Base-by-base conservation (phyloP, 495 filamentous ascomycete genomes). In the Umbilicaria muhlenbergii region DNA sequence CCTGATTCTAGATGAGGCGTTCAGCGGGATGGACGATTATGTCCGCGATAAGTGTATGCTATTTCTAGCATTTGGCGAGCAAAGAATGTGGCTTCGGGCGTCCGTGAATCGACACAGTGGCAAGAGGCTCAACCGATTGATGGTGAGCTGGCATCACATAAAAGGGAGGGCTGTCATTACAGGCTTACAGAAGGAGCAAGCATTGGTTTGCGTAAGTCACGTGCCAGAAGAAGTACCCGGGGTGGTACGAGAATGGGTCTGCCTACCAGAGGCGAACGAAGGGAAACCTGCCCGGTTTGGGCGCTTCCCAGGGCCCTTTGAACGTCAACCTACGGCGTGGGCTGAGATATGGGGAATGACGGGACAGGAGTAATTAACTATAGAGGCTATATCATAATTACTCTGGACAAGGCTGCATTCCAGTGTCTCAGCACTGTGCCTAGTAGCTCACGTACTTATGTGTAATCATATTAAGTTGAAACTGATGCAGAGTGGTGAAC, bases 1-100 rank as follows among this genome's bases (percentile, higher is more conserved):
- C 36, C 69, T 96, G 28, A 82, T 98, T 33, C 73, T 96, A 2
- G 91, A 96, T 52, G 91, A 98, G 60, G 77, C 91, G 0, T 92
- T 94, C 52, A 86, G 83, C 36, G 87, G 89, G 21, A 85, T 98
- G 77, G 78, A 88, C 46, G 76, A 80, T 34, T 68, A 66, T 0
- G 73, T 91, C n/a, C 70, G 86, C 12, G 80, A 93, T 52, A 87
- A 83, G 51, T 94, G 88, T 50, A 65, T 88, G 42, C 57, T 74
- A 0, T 91, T 94, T 54, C 71, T 98, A 10, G 73, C 75, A 14
- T 52, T 66, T 14, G 81, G 81, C 3, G 71, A 81, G 49, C 13
- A 66, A 63, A 46, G 55, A 45, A 14, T 59, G 60, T 45, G 49
- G 41, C 0, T 48, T 32, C n/a, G 43, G 46, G 50, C 34, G 49